Evolutionary conservation across 352 stramenopile genomes (phyloP).

Genomic region (Pythium periplocum): DNA sequence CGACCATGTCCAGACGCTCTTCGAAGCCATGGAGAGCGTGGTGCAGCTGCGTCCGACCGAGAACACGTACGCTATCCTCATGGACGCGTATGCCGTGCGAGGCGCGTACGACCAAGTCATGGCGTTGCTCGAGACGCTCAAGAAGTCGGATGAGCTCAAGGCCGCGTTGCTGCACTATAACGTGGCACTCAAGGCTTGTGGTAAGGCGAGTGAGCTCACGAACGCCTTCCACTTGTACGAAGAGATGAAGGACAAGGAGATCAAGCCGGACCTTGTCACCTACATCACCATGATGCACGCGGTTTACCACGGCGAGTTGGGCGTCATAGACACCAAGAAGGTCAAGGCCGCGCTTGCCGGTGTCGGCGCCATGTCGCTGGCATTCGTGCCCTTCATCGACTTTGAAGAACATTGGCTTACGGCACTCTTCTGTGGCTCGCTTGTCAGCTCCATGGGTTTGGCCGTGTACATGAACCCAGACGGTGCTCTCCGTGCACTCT

Average conservation of each 20-base stretch:
- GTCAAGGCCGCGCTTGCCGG: slow-evolving; percentile 61
- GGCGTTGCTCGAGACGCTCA: slow-evolving; percentile 49
- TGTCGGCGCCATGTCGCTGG: slow-evolving; percentile 45
- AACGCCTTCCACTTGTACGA: slow-evolving; percentile 80
- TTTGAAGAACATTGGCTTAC: slow-evolving; percentile 72
- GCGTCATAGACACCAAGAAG: slow-evolving; percentile 54
- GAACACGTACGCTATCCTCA: slow-evolving; percentile 71
- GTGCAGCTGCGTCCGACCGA: slow-evolving; percentile 38
- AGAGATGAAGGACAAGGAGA: slow-evolving; percentile 75
- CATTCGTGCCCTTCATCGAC: slow-evolving; percentile 65
- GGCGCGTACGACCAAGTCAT: slow-evolving; percentile 53
- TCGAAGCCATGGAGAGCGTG: slow-evolving; percentile 48
- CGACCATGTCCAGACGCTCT: slow-evolving; percentile 44
- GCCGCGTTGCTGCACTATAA: slow-evolving; percentile 72
- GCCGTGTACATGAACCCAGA: slow-evolving; percentile 84
- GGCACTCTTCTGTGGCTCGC: slow-evolving; percentile 62
- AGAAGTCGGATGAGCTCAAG: slow-evolving; percentile 12
- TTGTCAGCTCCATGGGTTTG: slow-evolving; percentile 77
- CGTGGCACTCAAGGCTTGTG: slow-evolving; percentile 66
- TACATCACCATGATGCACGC: slow-evolving; percentile 88
- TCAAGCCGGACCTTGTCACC: slow-evolving; percentile 65
- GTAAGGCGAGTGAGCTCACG: slow-evolving; percentile 63
- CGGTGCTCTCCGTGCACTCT: slow-evolving; percentile 71
- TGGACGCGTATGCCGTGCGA: slow-evolving; percentile 58
- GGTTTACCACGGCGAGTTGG: slow-evolving; percentile 76